Evolutionary conservation across 345 rosid species (phyloP), one percentile per base, ranked within the genome.

Genomic region (Salix arbutifolia): DNA sequence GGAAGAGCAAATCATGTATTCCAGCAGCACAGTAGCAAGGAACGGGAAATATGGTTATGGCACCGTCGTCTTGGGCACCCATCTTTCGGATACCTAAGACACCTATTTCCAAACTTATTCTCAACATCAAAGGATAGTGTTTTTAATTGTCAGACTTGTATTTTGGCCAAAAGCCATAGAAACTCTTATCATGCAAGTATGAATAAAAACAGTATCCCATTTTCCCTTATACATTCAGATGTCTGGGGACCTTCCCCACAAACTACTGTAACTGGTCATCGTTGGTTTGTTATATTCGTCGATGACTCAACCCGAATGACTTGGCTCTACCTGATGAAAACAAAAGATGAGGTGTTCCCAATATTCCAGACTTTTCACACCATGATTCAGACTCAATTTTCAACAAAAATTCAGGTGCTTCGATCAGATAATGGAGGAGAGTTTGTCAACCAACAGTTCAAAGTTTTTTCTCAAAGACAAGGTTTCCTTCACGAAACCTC

Each of bases 231-330:
- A 44, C 50, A 28, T 28, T 28, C 30, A 28, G 30, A 28, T 28
- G 30, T 28, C 30, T 28, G 30, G 4, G 50, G 50, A 44, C 50
- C 50, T 12, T 44, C 3, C 16, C 16, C 14, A 0, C 2, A 0
- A 48, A 3, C 44, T 40, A 40, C 44, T 40, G 1, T 61, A 71
- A 50, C 1, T 2, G 2, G 31, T 53, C 25, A 5, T 70, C 67
- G 71, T 70, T 79, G 30, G 30, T 28, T 28, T 65, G 21, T 70
- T 8, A 74, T 13, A 70, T 79, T 50, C 65, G 17, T 8, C 75
- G 30, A 28, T 28, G 30, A 28, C 30, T 28, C 30, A 28, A 28
- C 79, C 1, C 48, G 37, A 1, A 75, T 75, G 76, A 75, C 76
- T 0, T 75, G 76, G 83, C 12, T 75, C 0, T 75, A 75, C 16